Evolutionary conservation across 495 filamentous ascomycete species (phyloP), one percentile per base, ranked within the genome.

Genomic region (Cercophora scortea): DNA sequence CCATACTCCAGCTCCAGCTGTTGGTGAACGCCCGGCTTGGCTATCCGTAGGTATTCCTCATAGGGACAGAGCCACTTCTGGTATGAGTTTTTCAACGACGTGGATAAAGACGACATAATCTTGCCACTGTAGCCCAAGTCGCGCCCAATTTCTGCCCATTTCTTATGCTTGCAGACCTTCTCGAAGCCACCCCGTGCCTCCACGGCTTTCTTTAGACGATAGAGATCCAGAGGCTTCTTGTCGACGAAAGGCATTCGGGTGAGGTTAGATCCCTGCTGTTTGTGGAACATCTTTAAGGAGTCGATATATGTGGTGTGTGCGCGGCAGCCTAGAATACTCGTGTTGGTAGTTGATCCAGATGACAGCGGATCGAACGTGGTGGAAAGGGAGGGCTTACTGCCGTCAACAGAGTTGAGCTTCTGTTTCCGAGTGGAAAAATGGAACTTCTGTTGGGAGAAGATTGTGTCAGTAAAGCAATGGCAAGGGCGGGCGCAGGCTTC

Each of bases 41-140:
- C 92, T 33, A 90, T 75, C 42, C 86, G 81, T 32, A 99, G 76
- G 64, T 95, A 99, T 55, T 96, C 90, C 70, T 99, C 93, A 63
- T 96, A 99, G 0, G 93, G 93, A 61, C 89, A 86, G 10, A 99
- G 82, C 84, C 92, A 99, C 65, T 89, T 82, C 63, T 95, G 89
- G 61, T 93, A 99, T 6, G 94, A 97, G 61, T 97, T 99, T 69
- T 97, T 99, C 47, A 99, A 80, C 17, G 94, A 97, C 1, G 93
- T 99, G 10, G 93, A 99, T 41, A 99, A 70, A n/a, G 94, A 97
- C 0, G 94, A 97, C 93, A 99, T 99, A 58, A 99, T 99, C 71
- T 99, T 99, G 63, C 93, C 93, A 63, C 93, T 96, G 71, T 99
- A 99, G 49, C 93, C 93, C 16, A 99, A 72, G 67, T 96, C 92